Conservation (phyloP, 148 eudicot species). For the Cornus kousa region DNA sequence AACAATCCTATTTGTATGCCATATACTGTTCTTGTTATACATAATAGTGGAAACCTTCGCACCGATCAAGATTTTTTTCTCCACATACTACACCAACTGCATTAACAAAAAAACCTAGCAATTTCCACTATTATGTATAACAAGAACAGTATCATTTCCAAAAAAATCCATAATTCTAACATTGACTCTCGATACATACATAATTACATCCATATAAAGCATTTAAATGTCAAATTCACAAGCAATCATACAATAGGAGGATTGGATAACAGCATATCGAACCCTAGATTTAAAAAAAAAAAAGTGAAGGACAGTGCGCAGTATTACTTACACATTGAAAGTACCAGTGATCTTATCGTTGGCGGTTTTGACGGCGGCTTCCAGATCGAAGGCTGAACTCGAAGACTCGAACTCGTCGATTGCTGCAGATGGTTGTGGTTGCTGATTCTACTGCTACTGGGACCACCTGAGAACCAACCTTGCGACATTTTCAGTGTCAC, state of each 20-base stretch:
- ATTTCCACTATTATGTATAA: neutral
- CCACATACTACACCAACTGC: neutral
- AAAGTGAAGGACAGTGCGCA: neutral
- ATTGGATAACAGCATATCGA: neutral
- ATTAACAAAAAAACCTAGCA: too few species aligned
- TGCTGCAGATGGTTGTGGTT: constrained; percentile 14
- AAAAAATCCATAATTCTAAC: neutral
- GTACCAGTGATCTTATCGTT: constrained; percentile 59
- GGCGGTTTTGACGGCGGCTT: constrained; percentile 58
- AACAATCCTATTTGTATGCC: too few species aligned
- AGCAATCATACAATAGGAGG: neutral
- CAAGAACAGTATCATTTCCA: neutral
- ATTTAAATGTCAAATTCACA: neutral
- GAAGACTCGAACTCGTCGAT: constrained; percentile 24
- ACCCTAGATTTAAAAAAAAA: neutral
- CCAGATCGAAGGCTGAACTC: constrained; percentile 46
- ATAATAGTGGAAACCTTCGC: too few species aligned
- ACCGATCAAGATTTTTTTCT: neutral
- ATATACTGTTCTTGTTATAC: too few species aligned
- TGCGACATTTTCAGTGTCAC: constrained; percentile 47
- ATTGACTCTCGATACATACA: neutral
- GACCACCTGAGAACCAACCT: constrained; percentile 59
- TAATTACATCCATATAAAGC: too few species aligned
- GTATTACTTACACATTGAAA: constrained; percentile 44
- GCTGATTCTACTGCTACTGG: constrained; percentile 17